These are phyloP conservation scores for Tirmania nivea DNA, from an alignment of 495 filamentous ascomycete genomes.

Conservation along the genomic window DNA sequence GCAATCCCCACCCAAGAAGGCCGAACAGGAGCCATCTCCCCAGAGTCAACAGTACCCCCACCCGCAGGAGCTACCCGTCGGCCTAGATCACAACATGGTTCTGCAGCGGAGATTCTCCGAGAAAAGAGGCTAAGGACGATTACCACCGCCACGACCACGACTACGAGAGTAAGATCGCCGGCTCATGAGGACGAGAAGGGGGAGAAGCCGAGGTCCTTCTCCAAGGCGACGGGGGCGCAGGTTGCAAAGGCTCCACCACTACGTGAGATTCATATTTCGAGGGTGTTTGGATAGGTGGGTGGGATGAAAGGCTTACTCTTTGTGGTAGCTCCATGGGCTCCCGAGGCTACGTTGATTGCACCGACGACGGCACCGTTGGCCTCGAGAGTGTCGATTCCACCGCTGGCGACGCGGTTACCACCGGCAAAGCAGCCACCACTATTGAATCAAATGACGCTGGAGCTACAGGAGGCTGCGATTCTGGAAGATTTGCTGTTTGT, in stretches of 20 bases:
- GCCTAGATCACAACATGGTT: too few relatives aligned
- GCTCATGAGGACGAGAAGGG: slow-evolving; percentile 4
- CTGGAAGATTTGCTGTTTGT: slow-evolving; percentile 82
- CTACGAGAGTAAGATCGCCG: slow-evolving; percentile 5
- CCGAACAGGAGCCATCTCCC: too few relatives aligned
- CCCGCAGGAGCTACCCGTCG: too few relatives aligned
- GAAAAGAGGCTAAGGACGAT: not conserved
- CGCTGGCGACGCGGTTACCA: slow-evolving; percentile 53
- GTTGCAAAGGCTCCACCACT: slow-evolving; percentile 1
- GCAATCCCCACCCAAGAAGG: too few relatives aligned
- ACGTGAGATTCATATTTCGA: not conserved
- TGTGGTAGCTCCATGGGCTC: slow-evolving; percentile 46
- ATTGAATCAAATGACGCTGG: slow-evolving; percentile 47
- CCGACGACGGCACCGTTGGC: slow-evolving; percentile 80
- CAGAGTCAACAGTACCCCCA: too few relatives aligned
- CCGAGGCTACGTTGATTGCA: slow-evolving; percentile 56
- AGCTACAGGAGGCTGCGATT: slow-evolving; percentile 65
- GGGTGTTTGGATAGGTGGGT: not conserved
- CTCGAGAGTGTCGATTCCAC: slow-evolving; percentile 63
- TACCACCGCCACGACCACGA: slow-evolving; percentile 6
- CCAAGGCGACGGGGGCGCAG: slow-evolving; percentile 2
- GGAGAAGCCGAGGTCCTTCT: slow-evolving; percentile 6
- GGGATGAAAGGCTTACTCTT: not conserved
- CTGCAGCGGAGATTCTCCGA: not conserved
- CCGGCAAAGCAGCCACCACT: slow-evolving; percentile 44